Percentiles rank a stretch among this genome's conserved stretches.
Evolutionary conservation across 305 asterid genomes (phyloP).

Genomic region (Fraxinus albicans): DNA sequence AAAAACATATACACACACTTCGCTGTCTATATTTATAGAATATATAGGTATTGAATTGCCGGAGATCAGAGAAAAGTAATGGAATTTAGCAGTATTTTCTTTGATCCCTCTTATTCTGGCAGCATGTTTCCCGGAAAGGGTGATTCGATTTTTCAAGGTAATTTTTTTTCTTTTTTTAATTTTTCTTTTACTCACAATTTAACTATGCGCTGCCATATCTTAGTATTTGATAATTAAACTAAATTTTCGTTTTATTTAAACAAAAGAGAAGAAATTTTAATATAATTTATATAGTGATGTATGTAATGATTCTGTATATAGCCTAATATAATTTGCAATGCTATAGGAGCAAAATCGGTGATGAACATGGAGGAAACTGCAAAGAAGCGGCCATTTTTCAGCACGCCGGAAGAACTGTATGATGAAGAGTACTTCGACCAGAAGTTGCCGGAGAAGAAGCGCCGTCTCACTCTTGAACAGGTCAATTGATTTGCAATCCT

Average conservation of each 20-base stretch:
- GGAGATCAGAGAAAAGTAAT: constrained; percentile 44
- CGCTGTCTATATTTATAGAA: background rate
- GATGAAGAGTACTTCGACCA: constrained; percentile 92
- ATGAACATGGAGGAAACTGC: constrained; percentile 64
- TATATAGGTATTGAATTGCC: constrained; percentile 22
- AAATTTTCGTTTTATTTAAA: no score
- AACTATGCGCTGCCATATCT: background rate
- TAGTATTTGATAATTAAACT: no score
- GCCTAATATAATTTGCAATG: background rate
- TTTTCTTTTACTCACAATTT: constrained; percentile 7
- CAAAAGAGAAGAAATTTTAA: no score
- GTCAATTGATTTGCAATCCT: constrained; percentile 30
- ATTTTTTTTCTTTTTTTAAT: background rate
- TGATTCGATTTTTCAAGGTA: constrained; percentile 75
- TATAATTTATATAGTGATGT: background rate
- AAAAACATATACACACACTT: no score
- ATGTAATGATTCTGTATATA: background rate
- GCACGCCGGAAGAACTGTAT: constrained; percentile 64
- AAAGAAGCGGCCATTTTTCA: constrained; percentile 71
- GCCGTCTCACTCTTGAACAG: constrained; percentile 93
- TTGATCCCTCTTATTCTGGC: constrained; percentile 60
- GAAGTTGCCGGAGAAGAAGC: constrained; percentile 88
- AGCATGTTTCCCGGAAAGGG: constrained; percentile 71
- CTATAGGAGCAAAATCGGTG: constrained; percentile 56
- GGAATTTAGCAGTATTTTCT: constrained; percentile 83